Base-by-base conservation (phyloP, 768 basidiomycete genomes). In the Coprinopsis marcescibilis region DNA sequence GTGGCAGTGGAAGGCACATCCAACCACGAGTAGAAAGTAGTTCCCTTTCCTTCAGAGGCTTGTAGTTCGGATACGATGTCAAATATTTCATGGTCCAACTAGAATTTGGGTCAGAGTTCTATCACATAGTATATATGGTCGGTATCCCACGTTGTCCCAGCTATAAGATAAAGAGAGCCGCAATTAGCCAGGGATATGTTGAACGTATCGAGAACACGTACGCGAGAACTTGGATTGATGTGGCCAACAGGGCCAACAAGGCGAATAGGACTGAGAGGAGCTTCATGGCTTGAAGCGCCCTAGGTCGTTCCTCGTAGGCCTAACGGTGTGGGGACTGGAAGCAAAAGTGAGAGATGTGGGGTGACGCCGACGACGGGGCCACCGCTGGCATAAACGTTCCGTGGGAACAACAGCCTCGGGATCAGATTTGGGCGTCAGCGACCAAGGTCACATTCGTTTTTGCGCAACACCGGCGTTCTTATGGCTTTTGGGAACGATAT, bases 31-130 rank as follows among this genome's bases (percentile, higher is more conserved):
- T 99, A 99, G 69, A 98, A 99, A 0, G 83, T 89, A n/a, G 86
- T 90, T 25, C 85, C 90, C 60, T 87, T 93, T 73, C 92, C 92
- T 71, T 96, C 94, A 2, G 89, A 70, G 2, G 69, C 70, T 64
- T 94, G 84, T 17, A 97, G 62, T 15, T 77, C 87, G 52, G 78
- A 77, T 49, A 95, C 92, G 12, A 96, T 75, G 66, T 96, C 94
- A 59, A 97, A 97, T 29, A 97, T 94, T 65, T 97, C 93, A 71
- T 96, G 78, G 68, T 97, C 93, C 67, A 94, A 87, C 85, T 92
- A 52, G 41, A 34, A 35, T 38, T 10, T 13, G 21, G n/a, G 38
- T 25, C 6, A 24, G 25, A 45, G 17, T 21, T 33, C n/a, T n/a
- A n/a, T 48, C 17, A 58, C 30, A 24, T 19, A 26, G 24, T 25